Evolutionary conservation across 176 grass and related monocot species (phyloP), one percentile per base, ranked within the genome.

Genomic region (Juncus effusus): DNA sequence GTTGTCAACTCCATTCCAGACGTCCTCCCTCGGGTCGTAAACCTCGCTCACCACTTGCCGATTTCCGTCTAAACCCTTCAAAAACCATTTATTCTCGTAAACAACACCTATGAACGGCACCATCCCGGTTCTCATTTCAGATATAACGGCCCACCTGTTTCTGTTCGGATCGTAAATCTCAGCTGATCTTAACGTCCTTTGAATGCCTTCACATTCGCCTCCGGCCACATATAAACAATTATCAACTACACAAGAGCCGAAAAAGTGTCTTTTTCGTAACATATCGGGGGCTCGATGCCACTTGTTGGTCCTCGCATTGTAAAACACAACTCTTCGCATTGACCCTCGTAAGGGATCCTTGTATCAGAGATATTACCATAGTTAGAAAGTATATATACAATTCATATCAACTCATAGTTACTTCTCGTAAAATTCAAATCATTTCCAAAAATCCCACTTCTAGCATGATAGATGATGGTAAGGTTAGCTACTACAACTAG

Each of bases 191-290:
- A 96, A 65, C 42, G 76, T 88, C 69, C 91, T 90, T 12, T 82
- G 81, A 65, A 83, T 82, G 15, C 91, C 91, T 78, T 91, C 91
- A 76, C 87, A 91, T 70, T 96, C 87, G 51, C 91, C 91, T 53
- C 91, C 91, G 78, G 91, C 91, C 40, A 96, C 82, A 73, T 85
- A 96, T 10, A 96, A 81, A 62, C 87, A 85, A 73, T 96, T 96
- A 54, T 88, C 83, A 74, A 91, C 85, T 4, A 96, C 91, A 78
- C 87, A 96, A 8, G 79, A 83, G 55, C 87, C 91, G 52, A 96
- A 96, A 70, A 85, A 96, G 15, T 96, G 82, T 4, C 91, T 65
- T 65, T 90, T 87, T 10, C 82, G 81, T 61, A 91, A 79, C 91
- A 96, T 91, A 80, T 96, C 87, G 62, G 91, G 91, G 59, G 82